A percentile compares a stretch with the other conserved stretches of the same genome.
Conservation (phyloP, 1,284 basidiomycete species). For the Waitea zeae region DNA sequence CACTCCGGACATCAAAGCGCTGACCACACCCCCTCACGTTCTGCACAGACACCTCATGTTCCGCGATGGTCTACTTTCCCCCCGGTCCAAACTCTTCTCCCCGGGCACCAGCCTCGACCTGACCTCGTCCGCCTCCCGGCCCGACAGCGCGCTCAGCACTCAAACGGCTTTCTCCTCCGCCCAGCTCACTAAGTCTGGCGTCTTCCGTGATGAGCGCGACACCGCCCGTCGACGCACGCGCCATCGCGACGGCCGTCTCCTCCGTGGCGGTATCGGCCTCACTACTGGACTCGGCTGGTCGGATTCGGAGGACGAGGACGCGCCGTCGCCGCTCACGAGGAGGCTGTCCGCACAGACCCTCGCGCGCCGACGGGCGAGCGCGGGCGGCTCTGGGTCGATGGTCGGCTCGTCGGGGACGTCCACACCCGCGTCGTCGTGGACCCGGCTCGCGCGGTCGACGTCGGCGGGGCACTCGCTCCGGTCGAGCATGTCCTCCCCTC, state of each 20-base stretch:
- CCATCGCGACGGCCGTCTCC: slow-evolving; percentile 52
- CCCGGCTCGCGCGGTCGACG: too few relatives aligned
- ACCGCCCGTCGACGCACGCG: slow-evolving; percentile 41
- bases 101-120: slow-evolving; percentile 13
- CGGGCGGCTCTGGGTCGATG: too few relatives aligned
- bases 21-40: too few relatives aligned
- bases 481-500: neutral
- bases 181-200: slow-evolving; percentile 31
- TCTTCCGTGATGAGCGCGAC: slow-evolving; percentile 47
- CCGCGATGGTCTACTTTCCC: slow-evolving; percentile 55
- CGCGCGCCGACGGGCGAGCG: too few relatives aligned
- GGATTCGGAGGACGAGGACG: slow-evolving; percentile 61
- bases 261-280: slow-evolving; percentile 56
- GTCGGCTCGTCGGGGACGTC: too few relatives aligned
- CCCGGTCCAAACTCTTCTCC: slow-evolving; percentile 50
- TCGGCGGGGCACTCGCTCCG: too few relatives aligned
- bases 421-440: too few relatives aligned
- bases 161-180: slow-evolving; percentile 12
- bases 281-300: slow-evolving; percentile 67
- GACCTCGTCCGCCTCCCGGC: slow-evolving; percentile 6
- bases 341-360: slow-evolving; percentile 41
- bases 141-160: slow-evolving; percentile 1
- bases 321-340: slow-evolving; percentile 53
- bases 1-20: too few relatives aligned
- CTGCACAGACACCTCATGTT: slow-evolving; percentile 48